phyloP scores from a whole-genome alignment of 352 stramenopile genomes.

The Pythium angustatum region DNA sequence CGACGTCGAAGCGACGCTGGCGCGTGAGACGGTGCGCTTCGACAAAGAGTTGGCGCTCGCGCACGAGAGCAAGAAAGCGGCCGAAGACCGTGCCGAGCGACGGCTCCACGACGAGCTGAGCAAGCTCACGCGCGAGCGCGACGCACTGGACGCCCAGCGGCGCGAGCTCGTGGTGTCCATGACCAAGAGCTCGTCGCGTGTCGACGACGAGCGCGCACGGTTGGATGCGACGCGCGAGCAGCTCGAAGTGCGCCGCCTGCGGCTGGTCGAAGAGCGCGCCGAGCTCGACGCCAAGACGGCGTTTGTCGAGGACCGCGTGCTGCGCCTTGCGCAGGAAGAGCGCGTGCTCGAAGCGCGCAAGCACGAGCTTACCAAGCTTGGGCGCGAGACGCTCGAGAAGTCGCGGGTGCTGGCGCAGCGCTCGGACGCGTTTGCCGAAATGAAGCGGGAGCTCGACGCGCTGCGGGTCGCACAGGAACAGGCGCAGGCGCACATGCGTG shows the following conservation, averaged over 20 bases:
- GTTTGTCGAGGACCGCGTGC: slow-evolving; percentile 55
- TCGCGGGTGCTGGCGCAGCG: slow-evolving; percentile 45
- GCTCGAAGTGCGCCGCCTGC: slow-evolving; percentile 51
- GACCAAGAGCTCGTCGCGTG: slow-evolving; percentile 45
- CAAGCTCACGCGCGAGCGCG: slow-evolving; percentile 66
- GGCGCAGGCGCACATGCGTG: slow-evolving; percentile 34
- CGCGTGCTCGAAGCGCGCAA: slow-evolving; percentile 45
- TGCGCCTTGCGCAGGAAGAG: slow-evolving; percentile 52
- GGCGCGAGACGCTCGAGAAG: slow-evolving; percentile 67
- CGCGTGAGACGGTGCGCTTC: slow-evolving; percentile 41
- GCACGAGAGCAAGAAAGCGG: slow-evolving; percentile 33
- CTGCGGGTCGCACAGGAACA: slow-evolving; percentile 43
- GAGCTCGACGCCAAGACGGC: slow-evolving; percentile 47
- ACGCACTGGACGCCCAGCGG: slow-evolving; percentile 73
- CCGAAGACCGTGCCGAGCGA: slow-evolving; percentile 61
- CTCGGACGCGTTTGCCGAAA: slow-evolving; percentile 36
- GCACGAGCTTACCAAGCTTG: slow-evolving; percentile 56
- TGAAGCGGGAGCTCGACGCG: slow-evolving; percentile 42
- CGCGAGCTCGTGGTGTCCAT: slow-evolving; percentile 61
- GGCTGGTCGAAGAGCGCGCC: slow-evolving; percentile 61
- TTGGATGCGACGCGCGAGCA: slow-evolving; percentile 59
- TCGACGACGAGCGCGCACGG: slow-evolving; percentile 73
- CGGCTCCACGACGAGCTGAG: slow-evolving; percentile 64
- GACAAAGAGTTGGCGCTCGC: slow-evolving; percentile 46
- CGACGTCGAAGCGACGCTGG: slow-evolving; percentile 51